phyloP scores from a whole-genome alignment of 31 red algal species.

The Endocladia muricata region DNA sequence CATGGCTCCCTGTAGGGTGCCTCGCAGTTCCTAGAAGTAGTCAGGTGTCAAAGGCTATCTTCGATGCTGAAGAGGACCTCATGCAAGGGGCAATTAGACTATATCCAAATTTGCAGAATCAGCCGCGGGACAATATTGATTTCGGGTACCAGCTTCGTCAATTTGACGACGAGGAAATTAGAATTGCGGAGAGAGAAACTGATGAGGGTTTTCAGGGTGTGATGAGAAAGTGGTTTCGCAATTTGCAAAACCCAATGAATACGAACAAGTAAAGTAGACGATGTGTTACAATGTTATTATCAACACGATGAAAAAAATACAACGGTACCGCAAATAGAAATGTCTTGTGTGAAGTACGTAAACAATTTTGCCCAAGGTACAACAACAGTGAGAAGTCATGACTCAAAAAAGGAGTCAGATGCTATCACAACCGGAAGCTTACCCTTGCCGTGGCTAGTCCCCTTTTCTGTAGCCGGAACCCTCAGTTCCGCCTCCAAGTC shows the following conservation, averaged over 20 bases:
- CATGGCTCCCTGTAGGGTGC: conserved; percentile 82
- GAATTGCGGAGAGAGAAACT: conserved; percentile 35
- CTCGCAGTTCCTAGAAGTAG: conserved; percentile 65
- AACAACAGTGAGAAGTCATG: too few relatives aligned
- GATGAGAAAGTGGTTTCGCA: conserved; percentile 47
- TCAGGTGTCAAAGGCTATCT: conserved; percentile 62
- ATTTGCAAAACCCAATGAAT: conserved; percentile 54
- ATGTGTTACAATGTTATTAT: too few relatives aligned
- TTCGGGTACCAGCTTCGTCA: conserved; percentile 74
- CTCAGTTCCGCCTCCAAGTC: background rate
- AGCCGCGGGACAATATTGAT: conserved; percentile 60
- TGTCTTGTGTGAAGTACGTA: too few relatives aligned
- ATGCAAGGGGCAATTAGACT: conserved; percentile 68
- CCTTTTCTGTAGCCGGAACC: background rate
- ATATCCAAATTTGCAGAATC: conserved; percentile 71
- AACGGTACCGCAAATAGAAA: too few relatives aligned
- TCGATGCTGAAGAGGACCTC: conserved; percentile 64
- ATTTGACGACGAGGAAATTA: conserved; percentile 73
- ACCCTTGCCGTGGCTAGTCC: background rate
- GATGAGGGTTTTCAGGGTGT: conserved; percentile 35
- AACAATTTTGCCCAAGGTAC: too few relatives aligned
- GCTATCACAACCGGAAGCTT: conserved; percentile 51
- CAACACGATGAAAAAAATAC: too few relatives aligned
- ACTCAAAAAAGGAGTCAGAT: conserved; percentile 63
- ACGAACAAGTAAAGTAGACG: background rate